These are phyloP conservation scores for Camellia granthamiana DNA, from an alignment of 148 eudicot species.

Conservation along the genomic window DNA sequence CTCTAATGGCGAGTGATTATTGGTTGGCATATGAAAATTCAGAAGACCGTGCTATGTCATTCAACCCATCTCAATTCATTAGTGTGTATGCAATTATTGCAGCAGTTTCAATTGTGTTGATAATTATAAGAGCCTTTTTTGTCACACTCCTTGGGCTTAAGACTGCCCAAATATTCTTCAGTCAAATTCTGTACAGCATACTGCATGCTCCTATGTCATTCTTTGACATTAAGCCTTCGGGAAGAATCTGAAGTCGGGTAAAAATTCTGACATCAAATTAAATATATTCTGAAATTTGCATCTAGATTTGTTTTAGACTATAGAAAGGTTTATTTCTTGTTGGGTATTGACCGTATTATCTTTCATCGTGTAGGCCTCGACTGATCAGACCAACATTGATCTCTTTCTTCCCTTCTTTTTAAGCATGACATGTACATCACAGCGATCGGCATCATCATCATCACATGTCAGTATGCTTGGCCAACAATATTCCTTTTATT, in stretches of 20 bases:
- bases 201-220: constrained; percentile 96
- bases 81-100: constrained; percentile 59
- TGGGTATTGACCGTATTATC: background rate
- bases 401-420: constrained; percentile 65
- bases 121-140: constrained; percentile 42
- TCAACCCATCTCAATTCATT: constrained; percentile 66
- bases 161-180: constrained; percentile 71
- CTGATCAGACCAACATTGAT: constrained; percentile 82
- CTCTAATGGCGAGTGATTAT: constrained; percentile 75
- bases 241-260: constrained; percentile 94
- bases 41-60: constrained; percentile 40
- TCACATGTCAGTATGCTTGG: constrained; percentile 95
- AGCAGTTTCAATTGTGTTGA: constrained; percentile 43
- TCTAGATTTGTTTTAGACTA: constrained; percentile 2
- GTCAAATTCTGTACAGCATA: constrained; percentile 59
- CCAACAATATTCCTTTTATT: constrained; percentile 74
- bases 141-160: constrained; percentile 62
- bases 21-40: constrained; percentile 95
- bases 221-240: constrained; percentile 96
- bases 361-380: constrained; percentile 67
- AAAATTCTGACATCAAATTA: constrained; percentile 14
- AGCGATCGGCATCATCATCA: constrained; percentile 67
- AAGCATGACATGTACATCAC: constrained; percentile 56
- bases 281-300: background rate
- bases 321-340: background rate